Percentiles rank a stretch among this genome's conserved stretches.
Conservation (phyloP, 257 asterid genomes). For the Nicotiana obtusifolia region DNA sequence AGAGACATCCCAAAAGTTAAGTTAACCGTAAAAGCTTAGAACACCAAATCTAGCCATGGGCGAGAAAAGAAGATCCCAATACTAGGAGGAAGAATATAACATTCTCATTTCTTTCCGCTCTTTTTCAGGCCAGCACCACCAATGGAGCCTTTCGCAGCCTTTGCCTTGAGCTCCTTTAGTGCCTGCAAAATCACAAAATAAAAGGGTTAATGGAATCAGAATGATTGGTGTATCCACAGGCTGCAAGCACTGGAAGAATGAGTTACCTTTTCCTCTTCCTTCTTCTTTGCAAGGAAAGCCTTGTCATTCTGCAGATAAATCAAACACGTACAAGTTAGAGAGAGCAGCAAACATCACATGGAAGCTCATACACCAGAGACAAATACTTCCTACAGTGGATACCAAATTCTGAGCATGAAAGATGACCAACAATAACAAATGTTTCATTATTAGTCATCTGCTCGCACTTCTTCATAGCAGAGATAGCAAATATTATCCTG, state of each 20-base stretch:
- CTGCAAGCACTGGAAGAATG: not conserved
- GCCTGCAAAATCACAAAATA: not conserved
- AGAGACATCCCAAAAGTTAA: not conserved
- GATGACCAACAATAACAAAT: not conserved
- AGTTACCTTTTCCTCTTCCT: slow-evolving; percentile 12
- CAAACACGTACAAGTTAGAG: not conserved
- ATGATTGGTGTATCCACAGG: not conserved
- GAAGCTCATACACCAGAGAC: not conserved
- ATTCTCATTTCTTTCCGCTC: slow-evolving; percentile 10
- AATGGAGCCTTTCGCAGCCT: slow-evolving; percentile 10
- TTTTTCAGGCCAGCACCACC: slow-evolving; percentile 9
- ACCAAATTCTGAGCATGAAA: not conserved
- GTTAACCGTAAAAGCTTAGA: not conserved
- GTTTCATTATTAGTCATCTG: not conserved
- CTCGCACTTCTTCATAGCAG: not conserved
- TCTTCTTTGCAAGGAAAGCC: slow-evolving; percentile 10
- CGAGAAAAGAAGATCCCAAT: not conserved
- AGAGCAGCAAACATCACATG: not conserved
- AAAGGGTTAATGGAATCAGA: not conserved
- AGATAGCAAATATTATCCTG: not conserved
- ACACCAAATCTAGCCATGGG: slow-evolving; percentile 5
- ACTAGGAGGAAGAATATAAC: not conserved
- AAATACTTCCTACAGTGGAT: not conserved
- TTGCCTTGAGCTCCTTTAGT: slow-evolving; percentile 10
- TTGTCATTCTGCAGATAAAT: not conserved